Conservation (phyloP, 2,329 filamentous ascomycete genomes). For the Aspergillus sp. region DNA sequence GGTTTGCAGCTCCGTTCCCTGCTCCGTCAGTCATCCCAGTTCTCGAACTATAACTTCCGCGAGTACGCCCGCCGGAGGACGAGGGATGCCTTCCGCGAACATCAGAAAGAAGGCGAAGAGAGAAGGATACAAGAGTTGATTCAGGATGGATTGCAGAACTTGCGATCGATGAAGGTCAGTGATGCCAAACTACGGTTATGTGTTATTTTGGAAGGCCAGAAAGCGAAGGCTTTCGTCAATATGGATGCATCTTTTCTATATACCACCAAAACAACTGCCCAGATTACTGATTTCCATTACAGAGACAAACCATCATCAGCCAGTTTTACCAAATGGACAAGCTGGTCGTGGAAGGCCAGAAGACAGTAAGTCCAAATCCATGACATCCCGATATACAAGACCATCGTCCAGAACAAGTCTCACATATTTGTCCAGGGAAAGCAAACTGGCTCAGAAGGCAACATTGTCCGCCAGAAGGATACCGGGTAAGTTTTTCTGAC, state of each 20-base stretch:
- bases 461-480: constrained; percentile 71
- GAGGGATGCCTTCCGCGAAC: constrained; percentile 81
- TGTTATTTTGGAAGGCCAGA: no score
- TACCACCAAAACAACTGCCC: neutral
- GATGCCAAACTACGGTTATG: neutral
- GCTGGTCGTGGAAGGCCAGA: constrained; percentile 85
- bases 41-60: constrained; percentile 94
- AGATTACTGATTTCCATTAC: constrained; percentile 33
- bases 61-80: constrained; percentile 93
- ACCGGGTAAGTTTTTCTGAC: constrained; percentile 53
- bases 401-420: neutral
- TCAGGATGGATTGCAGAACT: constrained; percentile 78
- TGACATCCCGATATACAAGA: no score
- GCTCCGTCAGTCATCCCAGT: constrained; percentile 78
- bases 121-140: constrained; percentile 80
- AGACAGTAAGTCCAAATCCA: constrained; percentile 55
- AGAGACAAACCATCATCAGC: constrained; percentile 93
- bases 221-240: no score
- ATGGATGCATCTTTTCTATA: neutral
- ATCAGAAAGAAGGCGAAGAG: constrained; percentile 67
- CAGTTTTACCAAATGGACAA: constrained; percentile 91
- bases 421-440: constrained; percentile 18
- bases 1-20: constrained; percentile 76
- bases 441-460: constrained; percentile 59
- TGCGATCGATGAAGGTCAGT: constrained; percentile 85